Percentiles rank a stretch among this genome's conserved stretches.
phyloP scores from a whole-genome alignment of 441 rosid genomes.

The Populus hybrid region DNA sequence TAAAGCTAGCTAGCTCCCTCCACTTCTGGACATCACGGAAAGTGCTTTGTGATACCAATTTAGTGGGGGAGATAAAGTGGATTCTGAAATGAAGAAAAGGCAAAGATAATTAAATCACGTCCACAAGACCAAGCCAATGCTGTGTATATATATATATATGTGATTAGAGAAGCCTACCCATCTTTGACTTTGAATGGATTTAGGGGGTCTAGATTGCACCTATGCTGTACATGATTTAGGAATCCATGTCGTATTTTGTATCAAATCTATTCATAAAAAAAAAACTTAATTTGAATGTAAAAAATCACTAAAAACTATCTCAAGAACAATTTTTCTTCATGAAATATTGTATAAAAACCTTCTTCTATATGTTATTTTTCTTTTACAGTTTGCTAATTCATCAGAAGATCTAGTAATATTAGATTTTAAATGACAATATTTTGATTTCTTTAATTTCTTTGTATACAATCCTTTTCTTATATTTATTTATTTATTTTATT shows the following conservation, averaged over 20 bases:
- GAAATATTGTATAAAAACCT: not conserved
- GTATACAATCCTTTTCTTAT: no score
- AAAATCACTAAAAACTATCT: not conserved
- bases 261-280: no score
- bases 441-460: no score
- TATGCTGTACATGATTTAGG: no score
- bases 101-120: not conserved
- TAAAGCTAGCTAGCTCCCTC: not conserved
- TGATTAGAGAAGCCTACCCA: conserved; percentile 12
- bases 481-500: no score
- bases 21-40: not conserved
- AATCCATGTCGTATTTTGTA: no score
- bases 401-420: no score
- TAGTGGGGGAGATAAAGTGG: conserved; percentile 28
- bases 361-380: no score
- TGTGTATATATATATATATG: no score
- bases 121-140: conserved; percentile 2
- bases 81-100: conserved; percentile 13
- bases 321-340: not conserved
- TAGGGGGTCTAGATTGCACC: not conserved
- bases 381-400: no score
- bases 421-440: no score
- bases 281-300: no score
- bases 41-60: conserved; percentile 6
- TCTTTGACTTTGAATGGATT: not conserved